Percentiles rank a stretch among this genome's conserved stretches.
phyloP scores from a whole-genome alignment of 352 stramenopile genomes.

The Phytophthora capsici region DNA sequence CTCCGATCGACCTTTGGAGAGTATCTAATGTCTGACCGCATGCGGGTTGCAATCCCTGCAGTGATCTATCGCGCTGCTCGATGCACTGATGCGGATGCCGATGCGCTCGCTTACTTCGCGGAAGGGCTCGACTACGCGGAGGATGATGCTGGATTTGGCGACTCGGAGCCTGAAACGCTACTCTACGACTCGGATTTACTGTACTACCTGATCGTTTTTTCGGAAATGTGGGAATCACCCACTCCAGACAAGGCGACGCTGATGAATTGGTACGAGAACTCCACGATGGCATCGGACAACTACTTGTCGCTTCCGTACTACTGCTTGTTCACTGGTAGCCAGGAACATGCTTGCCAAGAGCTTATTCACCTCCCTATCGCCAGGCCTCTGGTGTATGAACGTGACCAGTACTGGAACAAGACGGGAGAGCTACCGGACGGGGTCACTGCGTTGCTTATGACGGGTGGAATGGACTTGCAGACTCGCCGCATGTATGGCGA shows the following conservation, averaged over 20 bases:
- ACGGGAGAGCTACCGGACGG: slow-evolving; percentile 49
- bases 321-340: slow-evolving; percentile 74
- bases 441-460: slow-evolving; percentile 60
- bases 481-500: slow-evolving; percentile 58
- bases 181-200: slow-evolving; percentile 76
- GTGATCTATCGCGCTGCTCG: slow-evolving; percentile 61
- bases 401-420: slow-evolving; percentile 77
- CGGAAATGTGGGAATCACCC: slow-evolving; percentile 73
- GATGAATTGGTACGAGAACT: slow-evolving; percentile 63
- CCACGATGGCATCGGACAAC: slow-evolving; percentile 72
- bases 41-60: slow-evolving; percentile 53
- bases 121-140: slow-evolving; percentile 15
- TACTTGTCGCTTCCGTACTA: slow-evolving; percentile 76
- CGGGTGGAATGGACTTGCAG: slow-evolving; percentile 62
- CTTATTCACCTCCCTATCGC: slow-evolving; percentile 51
- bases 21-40: slow-evolving; percentile 57
- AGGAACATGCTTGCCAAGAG: slow-evolving; percentile 61
- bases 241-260: slow-evolving; percentile 62
- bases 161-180: slow-evolving; percentile 52
- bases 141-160: slow-evolving; percentile 20
- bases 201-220: slow-evolving; percentile 84
- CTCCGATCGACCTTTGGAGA: slow-evolving; percentile 70
- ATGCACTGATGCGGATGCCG: slow-evolving; percentile 44
- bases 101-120: slow-evolving; percentile 49
- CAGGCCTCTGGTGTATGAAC: slow-evolving; percentile 54